Conservation (phyloP, 139 green algal genomes). For the Chlorella sp. region DNA sequence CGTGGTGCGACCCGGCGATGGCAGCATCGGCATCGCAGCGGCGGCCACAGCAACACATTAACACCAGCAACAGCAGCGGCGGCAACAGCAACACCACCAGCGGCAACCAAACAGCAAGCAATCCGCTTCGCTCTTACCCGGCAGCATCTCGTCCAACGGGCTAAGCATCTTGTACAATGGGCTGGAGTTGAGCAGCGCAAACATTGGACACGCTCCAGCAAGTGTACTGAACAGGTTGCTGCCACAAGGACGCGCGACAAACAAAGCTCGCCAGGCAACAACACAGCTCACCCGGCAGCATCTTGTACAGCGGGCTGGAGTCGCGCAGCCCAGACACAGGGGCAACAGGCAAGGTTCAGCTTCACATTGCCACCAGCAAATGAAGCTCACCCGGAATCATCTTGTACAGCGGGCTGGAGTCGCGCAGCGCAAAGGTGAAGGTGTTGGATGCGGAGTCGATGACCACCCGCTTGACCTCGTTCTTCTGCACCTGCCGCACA, state of each 20-base stretch:
- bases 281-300: slow-evolving; percentile 17
- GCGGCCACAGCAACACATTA: too few species aligned
- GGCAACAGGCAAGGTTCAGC: too few species aligned
- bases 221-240: too few species aligned
- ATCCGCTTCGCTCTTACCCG: not conserved
- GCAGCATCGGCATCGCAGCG: too few species aligned
- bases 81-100: too few species aligned
- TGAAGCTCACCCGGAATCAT: slow-evolving; percentile 24
- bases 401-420: slow-evolving; percentile 16
- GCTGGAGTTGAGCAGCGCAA: slow-evolving; percentile 12
- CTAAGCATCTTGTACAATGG: not conserved
- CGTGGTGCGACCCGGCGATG: too few species aligned
- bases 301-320: slow-evolving; percentile 7
- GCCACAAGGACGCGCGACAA: too few species aligned
- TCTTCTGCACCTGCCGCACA: slow-evolving; percentile 62
- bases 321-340: slow-evolving; percentile 61
- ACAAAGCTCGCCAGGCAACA: not conserved
- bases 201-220: too few species aligned
- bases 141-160: slow-evolving; percentile 29
- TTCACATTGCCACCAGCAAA: too few species aligned
- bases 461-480: slow-evolving; percentile 74
- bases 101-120: too few species aligned
- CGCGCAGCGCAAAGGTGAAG: slow-evolving; percentile 62
- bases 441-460: slow-evolving; percentile 70
- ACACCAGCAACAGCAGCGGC: too few species aligned